Evolutionary conservation across 352 stramenopile genomes (phyloP), one percentile per base, ranked within the genome.

Genomic region (Pythium vanterpoolii): DNA sequence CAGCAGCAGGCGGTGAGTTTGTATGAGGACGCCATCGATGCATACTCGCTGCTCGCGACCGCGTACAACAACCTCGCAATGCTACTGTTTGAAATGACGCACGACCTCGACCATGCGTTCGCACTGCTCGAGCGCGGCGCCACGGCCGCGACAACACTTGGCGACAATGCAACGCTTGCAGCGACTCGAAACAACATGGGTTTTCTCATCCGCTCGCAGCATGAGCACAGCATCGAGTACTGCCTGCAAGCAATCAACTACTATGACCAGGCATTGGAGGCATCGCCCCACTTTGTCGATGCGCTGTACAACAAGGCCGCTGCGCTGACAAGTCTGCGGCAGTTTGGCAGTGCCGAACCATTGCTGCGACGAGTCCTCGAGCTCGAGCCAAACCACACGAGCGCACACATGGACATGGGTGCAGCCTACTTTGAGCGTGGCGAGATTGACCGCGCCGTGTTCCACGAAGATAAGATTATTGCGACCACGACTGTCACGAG

Each of bases 41-140:
- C 34, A 30, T 88, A 83, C 60, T 67, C 73, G 30, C 47, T 69
- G 34, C 64, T 90, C 23, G 66, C 75, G 5, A 68, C 60, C 5
- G 74, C 84, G n/a, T 88, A 87, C 65, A 93, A 94, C 60, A 94
- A 95, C 66, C 53, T 95, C 9, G 86, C 70, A 0, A 83, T 90
- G 66, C 51, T 93, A 23, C 27, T 89, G 8, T 72, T 68, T 18
- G 53, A 77, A 1, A n/a, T 23, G 3, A 48, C 61, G 1, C 34
- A 51, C 5, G 50, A 71, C 52, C 39, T 28, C 46, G 56, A 72
- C 6, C 63, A 77, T 34, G 76, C 80, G 14, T 10, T 86, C 6
- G 50, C 56, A 16, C 45, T 83, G 2, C 62, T 92, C 23, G 53
- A 73, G 47, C 64, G 71, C 26, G 83, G 83, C 24, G 58, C 77